Evolutionary conservation across 2,329 filamentous ascomycete species (phyloP).

Genomic region (Passalora sequoiae): DNA sequence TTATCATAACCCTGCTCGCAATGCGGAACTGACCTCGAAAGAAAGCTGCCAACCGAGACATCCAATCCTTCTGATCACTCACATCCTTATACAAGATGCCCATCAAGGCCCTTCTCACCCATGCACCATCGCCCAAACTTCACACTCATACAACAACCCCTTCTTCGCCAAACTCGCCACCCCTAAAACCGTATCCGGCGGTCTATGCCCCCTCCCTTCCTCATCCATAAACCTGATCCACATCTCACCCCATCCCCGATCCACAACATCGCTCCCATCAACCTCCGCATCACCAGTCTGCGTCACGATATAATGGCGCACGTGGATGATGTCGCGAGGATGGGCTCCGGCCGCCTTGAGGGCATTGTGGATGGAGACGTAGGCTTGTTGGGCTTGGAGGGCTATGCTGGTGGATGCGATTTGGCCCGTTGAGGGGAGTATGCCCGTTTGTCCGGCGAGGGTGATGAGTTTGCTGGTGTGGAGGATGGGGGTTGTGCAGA

Average conservation of each 20-base stretch:
- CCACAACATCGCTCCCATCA: slow-evolving; percentile 14
- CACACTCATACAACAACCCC: slow-evolving; percentile 33
- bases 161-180: slow-evolving; percentile 33
- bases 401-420: slow-evolving; percentile 1
- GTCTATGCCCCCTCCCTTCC: slow-evolving; percentile 31
- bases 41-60: too few species aligned
- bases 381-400: slow-evolving; percentile 31
- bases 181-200: slow-evolving; percentile 36
- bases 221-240: slow-evolving; percentile 37
- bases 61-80: too few species aligned
- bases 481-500: slow-evolving; percentile 5
- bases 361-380: slow-evolving; percentile 27
- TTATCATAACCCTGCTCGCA: too few species aligned
- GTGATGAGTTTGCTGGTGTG: slow-evolving; percentile 4
- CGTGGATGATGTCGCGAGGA: slow-evolving; percentile 34
- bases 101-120: too few species aligned
- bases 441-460: not conserved
- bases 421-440: not conserved
- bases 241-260: slow-evolving; percentile 30
- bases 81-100: too few species aligned
- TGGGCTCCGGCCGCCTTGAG: slow-evolving; percentile 31
- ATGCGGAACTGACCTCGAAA: too few species aligned
- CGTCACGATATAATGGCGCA: slow-evolving; percentile 36
- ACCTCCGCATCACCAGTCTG: slow-evolving; percentile 27
- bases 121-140: slow-evolving; percentile 31